Base-by-base conservation (phyloP, 2,329 filamentous ascomycete genomes). In the Talaromyces sp. region DNA sequence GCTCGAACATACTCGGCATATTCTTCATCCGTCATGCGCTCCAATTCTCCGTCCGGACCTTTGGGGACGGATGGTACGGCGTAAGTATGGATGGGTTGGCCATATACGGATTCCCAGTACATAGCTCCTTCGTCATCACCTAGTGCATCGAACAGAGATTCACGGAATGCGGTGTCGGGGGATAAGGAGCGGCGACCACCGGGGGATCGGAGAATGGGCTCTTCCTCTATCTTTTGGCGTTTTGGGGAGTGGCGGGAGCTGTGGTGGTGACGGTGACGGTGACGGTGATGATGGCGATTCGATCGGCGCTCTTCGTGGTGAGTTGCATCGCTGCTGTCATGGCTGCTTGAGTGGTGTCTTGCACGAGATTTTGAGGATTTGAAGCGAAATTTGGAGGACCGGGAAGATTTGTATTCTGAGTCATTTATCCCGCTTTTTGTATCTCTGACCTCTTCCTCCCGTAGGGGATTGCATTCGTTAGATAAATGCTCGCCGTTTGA, bases 91-190 rank as follows among this genome's bases (percentile, higher is more conserved):
- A 98, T 90, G 0, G 95, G 94, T 75, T 98, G 94, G 0, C 93
- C 93, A 78, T 98, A 99, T n/a, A 99, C 91, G 16, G 87, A 87
- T 76, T 97, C 90, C 95, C 95, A 99, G 80, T 95, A 99, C 8
- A 88, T 86, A 1, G 95, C 95, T 56, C 94, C 95, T 79, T 99
- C 95, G 74, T 98, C 94, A 77, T 99, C 95, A 43, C 93, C 94
- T 78, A 99, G 89, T 37, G 95, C 95, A 76, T 99, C 95, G 79
- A 98, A 98, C 5, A 99, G 88, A 0, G 93, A 97, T 76, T 96
- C 92, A 35, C 92, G 89, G 76, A 99, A 99, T 0, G 94, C 92
- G 0, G 85, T 82, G 47, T 92, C 89, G 0, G 91, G 84, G 70
- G 90, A 86, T 16, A 91, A 81, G 0, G 69, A 63, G n/a, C 69